A percentile compares a stretch with the other conserved stretches of the same genome.
Conservation (phyloP, 2,329 filamentous ascomycete genomes). For the Colletotrichum orchidophilum region DNA sequence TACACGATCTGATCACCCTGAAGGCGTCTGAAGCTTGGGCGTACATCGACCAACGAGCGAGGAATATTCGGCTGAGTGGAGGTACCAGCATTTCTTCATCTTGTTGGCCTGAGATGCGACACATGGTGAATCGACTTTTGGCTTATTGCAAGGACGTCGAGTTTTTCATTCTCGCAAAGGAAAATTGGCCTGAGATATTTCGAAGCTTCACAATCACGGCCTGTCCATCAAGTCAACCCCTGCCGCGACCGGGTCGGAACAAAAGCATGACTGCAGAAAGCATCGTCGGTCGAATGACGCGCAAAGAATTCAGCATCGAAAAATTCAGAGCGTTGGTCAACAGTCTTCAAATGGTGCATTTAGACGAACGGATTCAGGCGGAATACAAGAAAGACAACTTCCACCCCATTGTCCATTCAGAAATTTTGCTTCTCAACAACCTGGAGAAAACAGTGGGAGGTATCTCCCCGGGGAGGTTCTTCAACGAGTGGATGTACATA, state of each 20-base stretch:
- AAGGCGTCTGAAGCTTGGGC: background rate
- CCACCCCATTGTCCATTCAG: constrained; percentile 47
- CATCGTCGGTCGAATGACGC: constrained; percentile 39
- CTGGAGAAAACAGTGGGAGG: background rate
- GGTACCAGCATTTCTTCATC: background rate
- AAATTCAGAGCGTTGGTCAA: background rate
- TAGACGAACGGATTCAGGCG: constrained; percentile 38
- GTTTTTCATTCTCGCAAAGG: background rate
- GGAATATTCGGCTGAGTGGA: background rate
- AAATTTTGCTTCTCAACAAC: constrained; percentile 37
- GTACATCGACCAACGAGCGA: background rate
- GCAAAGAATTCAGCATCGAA: background rate
- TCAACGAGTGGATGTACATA: constrained; percentile 45
- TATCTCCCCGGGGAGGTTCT: constrained; percentile 40
- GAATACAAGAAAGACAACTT: constrained; percentile 32
- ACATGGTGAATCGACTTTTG: background rate
- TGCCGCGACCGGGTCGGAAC: constrained; percentile 32
- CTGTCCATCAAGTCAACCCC: constrained; percentile 38
- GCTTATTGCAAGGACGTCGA: background rate
- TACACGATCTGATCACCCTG: background rate
- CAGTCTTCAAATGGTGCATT: constrained; percentile 36
- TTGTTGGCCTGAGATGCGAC: background rate
- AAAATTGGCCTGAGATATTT: constrained; percentile 45
- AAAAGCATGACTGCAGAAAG: constrained; percentile 35
- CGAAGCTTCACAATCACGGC: constrained; percentile 39